phyloP scores from a whole-genome alignment of 139 green algal species.

The Protoeuglena noctilucae region DNA sequence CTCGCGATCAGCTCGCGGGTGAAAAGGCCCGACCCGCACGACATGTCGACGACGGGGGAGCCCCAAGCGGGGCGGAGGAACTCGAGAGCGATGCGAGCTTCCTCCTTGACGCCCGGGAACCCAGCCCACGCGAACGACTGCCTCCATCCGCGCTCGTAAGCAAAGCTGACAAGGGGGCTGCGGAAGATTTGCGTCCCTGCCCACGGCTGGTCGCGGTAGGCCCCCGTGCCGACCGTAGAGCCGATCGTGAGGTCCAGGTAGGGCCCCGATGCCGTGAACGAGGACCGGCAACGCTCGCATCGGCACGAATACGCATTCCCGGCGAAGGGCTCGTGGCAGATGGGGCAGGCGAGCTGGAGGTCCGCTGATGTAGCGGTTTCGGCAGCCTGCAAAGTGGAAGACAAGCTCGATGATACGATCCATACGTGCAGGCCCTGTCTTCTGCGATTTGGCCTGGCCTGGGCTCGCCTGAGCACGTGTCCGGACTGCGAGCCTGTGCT shows the following conservation, averaged over 20 bases:
- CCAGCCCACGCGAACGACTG: constrained; percentile 75
- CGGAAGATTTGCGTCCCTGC: constrained; percentile 43
- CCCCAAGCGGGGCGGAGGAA: constrained; percentile 24
- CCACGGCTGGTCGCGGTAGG: constrained; percentile 33
- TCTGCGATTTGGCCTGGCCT: no score
- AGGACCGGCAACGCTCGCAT: constrained; percentile 28
- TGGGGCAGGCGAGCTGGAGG: constrained; percentile 26
- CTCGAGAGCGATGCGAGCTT: constrained; percentile 49
- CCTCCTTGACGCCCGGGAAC: constrained; percentile 60
- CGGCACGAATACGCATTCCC: neutral
- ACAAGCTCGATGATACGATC: no score
- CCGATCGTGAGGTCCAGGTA: constrained; percentile 56
- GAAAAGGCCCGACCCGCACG: constrained; percentile 85
- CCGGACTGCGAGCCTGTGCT: no score
- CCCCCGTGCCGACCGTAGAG: constrained; percentile 24
- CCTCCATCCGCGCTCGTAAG: constrained; percentile 89
- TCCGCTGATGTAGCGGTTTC: neutral
- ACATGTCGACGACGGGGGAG: constrained; percentile 61
- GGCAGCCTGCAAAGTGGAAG: no score
- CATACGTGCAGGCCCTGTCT: no score
- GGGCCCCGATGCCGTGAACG: constrained; percentile 15
- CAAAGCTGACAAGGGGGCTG: constrained; percentile 57
- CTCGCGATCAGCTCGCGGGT: constrained; percentile 54
- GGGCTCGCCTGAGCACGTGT: no score
- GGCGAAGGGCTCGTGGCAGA: constrained; percentile 26